phyloP scores from a whole-genome alignment of 1,284 basidiomycete genomes.

The Takashimella tepidaria region DNA sequence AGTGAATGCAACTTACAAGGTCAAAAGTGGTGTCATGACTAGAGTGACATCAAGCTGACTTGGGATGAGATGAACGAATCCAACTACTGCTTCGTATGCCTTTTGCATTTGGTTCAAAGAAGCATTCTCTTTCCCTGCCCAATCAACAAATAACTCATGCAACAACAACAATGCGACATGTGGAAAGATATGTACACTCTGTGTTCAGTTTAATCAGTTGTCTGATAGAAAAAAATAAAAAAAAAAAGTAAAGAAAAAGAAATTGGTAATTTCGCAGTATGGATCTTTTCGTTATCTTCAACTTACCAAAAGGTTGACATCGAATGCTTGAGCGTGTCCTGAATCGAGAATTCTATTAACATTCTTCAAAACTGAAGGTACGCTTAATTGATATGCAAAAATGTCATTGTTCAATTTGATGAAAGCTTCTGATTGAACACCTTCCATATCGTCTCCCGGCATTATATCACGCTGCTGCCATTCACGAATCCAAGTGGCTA shows the following conservation, averaged over 20 bases:
- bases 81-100: constrained; percentile 29
- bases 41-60: constrained; percentile 36
- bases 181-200: constrained; percentile 35
- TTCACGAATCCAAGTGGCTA: constrained; percentile 25
- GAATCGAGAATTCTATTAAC: constrained; percentile 25
- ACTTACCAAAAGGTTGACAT: constrained; percentile 28
- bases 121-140: constrained; percentile 13
- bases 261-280: too few relatives aligned
- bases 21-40: constrained; percentile 28
- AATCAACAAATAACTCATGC: constrained; percentile 36
- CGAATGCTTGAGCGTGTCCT: constrained; percentile 14
- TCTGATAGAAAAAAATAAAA: too few relatives aligned
- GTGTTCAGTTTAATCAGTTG: background rate
- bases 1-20: constrained; percentile 38
- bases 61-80: constrained; percentile 38
- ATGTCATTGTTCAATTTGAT: constrained; percentile 27
- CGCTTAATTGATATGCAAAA: constrained; percentile 24
- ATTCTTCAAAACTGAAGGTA: constrained; percentile 28
- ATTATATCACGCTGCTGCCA: constrained; percentile 36
- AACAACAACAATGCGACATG: constrained; percentile 29
- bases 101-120: constrained; percentile 19
- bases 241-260: background rate
- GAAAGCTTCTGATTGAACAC: constrained; percentile 19
- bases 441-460: constrained; percentile 25
- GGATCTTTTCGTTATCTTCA: too few relatives aligned